Evolutionary conservation across 2,329 filamentous ascomycete genomes (phyloP), one percentile per base, ranked within the genome.

Genomic region (Chaetomium sp.): DNA sequence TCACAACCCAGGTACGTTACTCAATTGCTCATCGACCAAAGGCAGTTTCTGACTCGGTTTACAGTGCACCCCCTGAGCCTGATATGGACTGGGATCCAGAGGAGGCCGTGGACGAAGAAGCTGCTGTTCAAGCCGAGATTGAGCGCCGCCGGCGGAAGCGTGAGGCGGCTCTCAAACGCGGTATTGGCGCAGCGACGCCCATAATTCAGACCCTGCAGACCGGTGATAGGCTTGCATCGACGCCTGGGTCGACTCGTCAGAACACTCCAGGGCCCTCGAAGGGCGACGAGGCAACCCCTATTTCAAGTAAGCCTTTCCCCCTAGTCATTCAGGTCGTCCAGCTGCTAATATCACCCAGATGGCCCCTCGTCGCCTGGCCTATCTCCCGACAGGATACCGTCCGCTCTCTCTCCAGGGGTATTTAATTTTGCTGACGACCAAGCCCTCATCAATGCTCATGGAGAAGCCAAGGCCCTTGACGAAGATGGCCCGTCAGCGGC

Each of bases 401-500:
- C 61, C 74, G 77, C 56, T 75, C 74, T 62, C 77, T 81, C 82
- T 7, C 81, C 84, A 5, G 76, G 76, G 55, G 78, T 76, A 9
- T 79, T 89, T 59, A 79, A 83, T 56, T 78, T 89, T 64, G 74
- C 81, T 64, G 80, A 84, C 64, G 87, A 89, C 66, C 78, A 82
- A 55, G 81, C 85, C 61, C 77, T 89, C 61, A 81, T 84, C 70
- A 88, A 89, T 66, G 75, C 68, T 5, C 78, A 82, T 63, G 76
- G 73, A 38, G 71, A 75, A 59, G 64, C 64, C 43, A 72, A 74
- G 49, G 59, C 60, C 12, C 61, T 67, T 9, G 75, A 77, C 2
- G 80, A 82, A 60, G 87, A 94, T 65, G 89, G 87, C 6, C 88
- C 89, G 5, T 96, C 91, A n/a, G 91, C 91, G 46, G 91, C 90